Percentiles rank a stretch among this genome's conserved stretches.
Conservation (phyloP, 73 alveolate species). For the Effrenium voratum region DNA sequence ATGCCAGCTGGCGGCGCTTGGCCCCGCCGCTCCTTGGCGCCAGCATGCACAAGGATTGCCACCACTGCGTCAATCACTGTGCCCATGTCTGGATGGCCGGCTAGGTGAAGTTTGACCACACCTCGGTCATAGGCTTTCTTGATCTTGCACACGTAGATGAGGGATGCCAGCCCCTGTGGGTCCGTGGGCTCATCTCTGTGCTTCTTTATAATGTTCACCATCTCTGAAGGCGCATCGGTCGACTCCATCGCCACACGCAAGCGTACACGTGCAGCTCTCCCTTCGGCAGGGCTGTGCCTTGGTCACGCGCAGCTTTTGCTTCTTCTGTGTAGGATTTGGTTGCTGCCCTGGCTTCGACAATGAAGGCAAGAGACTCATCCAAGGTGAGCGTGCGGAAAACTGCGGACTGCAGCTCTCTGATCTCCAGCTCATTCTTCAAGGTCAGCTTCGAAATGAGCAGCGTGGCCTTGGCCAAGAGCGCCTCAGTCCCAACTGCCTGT, state of each 20-base stretch:
- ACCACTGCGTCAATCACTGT: not conserved
- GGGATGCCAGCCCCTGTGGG: not conserved
- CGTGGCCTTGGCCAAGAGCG: not conserved
- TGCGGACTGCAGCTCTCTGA: not conserved
- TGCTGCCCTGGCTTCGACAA: not conserved
- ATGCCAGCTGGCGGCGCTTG: slow-evolving; percentile 39
- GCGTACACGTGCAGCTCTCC: no score
- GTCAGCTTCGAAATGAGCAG: slow-evolving; percentile 17
- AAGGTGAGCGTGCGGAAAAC: slow-evolving; percentile 3
- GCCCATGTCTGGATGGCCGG: not conserved
- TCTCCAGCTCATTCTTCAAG: not conserved
- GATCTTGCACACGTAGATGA: not conserved
- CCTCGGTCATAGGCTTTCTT: slow-evolving; percentile 23
- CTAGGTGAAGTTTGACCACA: not conserved
- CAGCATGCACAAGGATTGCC: not conserved
- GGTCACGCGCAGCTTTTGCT: not conserved
- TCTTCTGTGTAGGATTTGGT: not conserved
- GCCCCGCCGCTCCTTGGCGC: slow-evolving; percentile 15
- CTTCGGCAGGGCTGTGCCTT: not conserved
- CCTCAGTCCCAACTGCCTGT: not conserved
- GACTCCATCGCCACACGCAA: not conserved
- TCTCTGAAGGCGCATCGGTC: not conserved
- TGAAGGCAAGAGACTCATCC: not conserved
- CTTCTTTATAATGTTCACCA: not conserved
- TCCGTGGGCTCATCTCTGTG: not conserved